A percentile compares a stretch with the other conserved stretches of the same genome.
These are phyloP conservation scores for Paracoccidioides lutzii DNA, from an alignment of 2,329 filamentous ascomycete genomes.

Conservation along the genomic window DNA sequence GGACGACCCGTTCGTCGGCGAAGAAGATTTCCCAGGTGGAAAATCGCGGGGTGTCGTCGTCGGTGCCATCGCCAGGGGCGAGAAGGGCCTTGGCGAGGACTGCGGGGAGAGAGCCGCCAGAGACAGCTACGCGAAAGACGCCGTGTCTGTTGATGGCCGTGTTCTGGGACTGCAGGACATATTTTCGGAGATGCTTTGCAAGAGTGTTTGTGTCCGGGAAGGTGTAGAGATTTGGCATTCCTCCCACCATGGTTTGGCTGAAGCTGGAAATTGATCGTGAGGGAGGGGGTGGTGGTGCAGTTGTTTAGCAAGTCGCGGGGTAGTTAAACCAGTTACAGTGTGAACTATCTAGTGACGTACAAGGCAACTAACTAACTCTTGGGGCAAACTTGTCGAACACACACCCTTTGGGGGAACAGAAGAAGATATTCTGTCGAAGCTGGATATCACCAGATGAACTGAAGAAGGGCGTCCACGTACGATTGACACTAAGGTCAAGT, in stretches of 20 bases:
- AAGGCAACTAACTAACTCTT: too few relatives aligned
- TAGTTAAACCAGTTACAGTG: background rate
- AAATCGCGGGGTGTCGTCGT: constrained; percentile 58
- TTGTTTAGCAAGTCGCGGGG: background rate
- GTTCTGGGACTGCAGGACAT: constrained; percentile 70
- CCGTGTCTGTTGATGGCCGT: constrained; percentile 67
- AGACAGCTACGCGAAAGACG: constrained; percentile 82
- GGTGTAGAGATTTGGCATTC: constrained; percentile 55
- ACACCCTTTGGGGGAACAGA: too few relatives aligned
- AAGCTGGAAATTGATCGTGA: background rate
- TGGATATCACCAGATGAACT: too few relatives aligned
- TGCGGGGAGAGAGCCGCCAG: constrained; percentile 83
- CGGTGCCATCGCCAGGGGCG: constrained; percentile 35
- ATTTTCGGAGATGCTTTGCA: constrained; percentile 63
- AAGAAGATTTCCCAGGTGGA: constrained; percentile 96
- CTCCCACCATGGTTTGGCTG: constrained; percentile 15
- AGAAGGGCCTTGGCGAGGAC: constrained; percentile 77
- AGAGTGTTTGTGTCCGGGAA: constrained; percentile 60
- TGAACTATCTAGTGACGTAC: too few relatives aligned
- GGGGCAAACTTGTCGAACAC: too few relatives aligned
- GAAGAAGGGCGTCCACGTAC: too few relatives aligned
- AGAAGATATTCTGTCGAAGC: too few relatives aligned
- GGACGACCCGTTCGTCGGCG: constrained; percentile 89
- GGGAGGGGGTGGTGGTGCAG: background rate
- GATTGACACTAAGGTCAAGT: too few relatives aligned